Evolutionary conservation across 495 filamentous ascomycete species (phyloP).

Genomic region (Polyplosphaeria fusca): DNA sequence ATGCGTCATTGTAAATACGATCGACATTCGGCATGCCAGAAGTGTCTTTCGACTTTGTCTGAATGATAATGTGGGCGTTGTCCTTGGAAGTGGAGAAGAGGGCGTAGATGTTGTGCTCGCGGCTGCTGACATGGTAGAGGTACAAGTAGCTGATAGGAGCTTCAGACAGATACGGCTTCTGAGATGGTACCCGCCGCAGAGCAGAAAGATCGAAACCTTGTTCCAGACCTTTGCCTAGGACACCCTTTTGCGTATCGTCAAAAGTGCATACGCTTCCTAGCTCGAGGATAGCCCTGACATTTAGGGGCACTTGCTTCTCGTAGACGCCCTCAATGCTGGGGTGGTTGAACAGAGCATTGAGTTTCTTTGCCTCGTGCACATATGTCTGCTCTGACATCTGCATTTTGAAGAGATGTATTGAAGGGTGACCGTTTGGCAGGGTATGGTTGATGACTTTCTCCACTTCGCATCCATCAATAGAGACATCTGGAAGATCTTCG

Average conservation of each 20-base stretch:
- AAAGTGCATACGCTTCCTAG: constrained; percentile 94
- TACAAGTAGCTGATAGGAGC: constrained; percentile 75
- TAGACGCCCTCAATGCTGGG: constrained; percentile 95
- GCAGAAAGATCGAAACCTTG: constrained; percentile 86
- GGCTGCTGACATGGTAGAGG: constrained; percentile 85
- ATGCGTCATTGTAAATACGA: constrained; percentile 81
- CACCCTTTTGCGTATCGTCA: constrained; percentile 83
- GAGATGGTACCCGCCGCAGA: constrained; percentile 61
- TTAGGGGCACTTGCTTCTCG: constrained; percentile 84
- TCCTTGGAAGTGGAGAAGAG: constrained; percentile 80
- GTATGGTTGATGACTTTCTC: constrained; percentile 84
- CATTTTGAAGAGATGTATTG: constrained; percentile 89
- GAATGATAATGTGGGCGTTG: constrained; percentile 78
- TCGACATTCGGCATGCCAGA: constrained; percentile 85
- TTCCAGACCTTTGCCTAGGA: constrained; percentile 88
- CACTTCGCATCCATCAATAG: constrained; percentile 79
- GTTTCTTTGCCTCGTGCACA: constrained; percentile 75
- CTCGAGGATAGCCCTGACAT: constrained; percentile 78
- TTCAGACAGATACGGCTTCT: constrained; percentile 63
- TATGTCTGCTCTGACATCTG: constrained; percentile 85
- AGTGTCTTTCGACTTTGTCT: constrained; percentile 73
- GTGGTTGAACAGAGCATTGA: constrained; percentile 80
- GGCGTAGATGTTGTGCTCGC: constrained; percentile 89
- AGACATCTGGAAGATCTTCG: constrained; percentile 81
- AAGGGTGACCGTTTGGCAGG: constrained; percentile 91